Base-by-base conservation (phyloP, 2,329 filamentous ascomycete genomes). In the Alternaria ventricosa region DNA sequence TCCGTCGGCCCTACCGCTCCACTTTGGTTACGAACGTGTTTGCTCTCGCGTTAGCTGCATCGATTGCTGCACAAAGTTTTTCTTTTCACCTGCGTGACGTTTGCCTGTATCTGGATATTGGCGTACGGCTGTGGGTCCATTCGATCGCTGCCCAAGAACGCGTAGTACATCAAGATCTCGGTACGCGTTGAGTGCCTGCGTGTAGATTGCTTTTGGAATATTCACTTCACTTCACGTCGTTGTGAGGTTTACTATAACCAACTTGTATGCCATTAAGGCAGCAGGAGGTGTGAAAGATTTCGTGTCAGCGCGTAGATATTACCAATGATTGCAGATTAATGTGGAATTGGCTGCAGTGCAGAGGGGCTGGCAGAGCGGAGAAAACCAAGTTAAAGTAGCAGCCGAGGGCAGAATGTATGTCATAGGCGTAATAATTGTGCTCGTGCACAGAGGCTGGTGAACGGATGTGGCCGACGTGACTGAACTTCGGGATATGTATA, bases 311-410 rank as follows among this genome's bases (percentile, higher is more conserved):
- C 71, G 69, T 73, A 65, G 58, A 55, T 43, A 62, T 61, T 69
- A 64, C 71, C 73, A 71, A 74, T 72, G 59, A 67, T 63, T 60
- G 68, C 67, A 62, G 57, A 53, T 54, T 70, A 63, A 67, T 66
- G 63, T 67, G 61, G 64, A 67, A 68, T 70, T 63, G 64, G 58
- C 59, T 72, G 73, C 72, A 71, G 71, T 67, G 65, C 63, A 67
- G 73, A 77, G 75, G 75, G 76, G 75, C 73, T 78, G 75, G 76
- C 71, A 72, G 72, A 70, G 72, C 70, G 72, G 66, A 65, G 65
- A 70, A 71, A 71, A 71, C 61, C 65, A 72, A 73, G 67, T 69
- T 66, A 62, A 68, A 66, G 65, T 71, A 54, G 57, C 60, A 72
- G 68, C 71, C 75, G 75, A 73, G 71, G 71, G 70, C 71, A 69